These are phyloP conservation scores for Cladophialophora immunda DNA, from an alignment of 2,329 filamentous ascomycete genomes.

Conservation along the genomic window DNA sequence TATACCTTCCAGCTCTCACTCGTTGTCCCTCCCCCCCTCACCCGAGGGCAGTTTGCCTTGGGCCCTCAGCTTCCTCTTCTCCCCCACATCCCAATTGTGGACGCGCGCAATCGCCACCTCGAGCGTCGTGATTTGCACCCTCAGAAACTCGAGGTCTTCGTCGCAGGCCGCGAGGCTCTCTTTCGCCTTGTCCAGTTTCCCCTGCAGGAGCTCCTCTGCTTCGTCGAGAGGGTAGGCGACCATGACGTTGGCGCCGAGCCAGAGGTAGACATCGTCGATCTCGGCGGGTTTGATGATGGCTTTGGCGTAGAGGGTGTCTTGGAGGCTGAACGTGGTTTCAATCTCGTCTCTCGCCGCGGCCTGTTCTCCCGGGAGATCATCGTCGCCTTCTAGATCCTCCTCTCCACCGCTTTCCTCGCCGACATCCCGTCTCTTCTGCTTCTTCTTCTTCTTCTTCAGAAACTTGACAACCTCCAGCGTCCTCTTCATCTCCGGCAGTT, in stretches of 20 bases:
- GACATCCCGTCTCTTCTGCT: slow-evolving; percentile 74
- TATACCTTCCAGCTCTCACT: slow-evolving; percentile 18
- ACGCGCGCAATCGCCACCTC: slow-evolving; percentile 95
- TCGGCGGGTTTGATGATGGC: slow-evolving; percentile 79
- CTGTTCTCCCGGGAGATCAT: not conserved
- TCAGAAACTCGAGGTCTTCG: slow-evolving; percentile 93
- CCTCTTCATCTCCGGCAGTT: slow-evolving; percentile 97
- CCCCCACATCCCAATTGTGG: slow-evolving; percentile 99
- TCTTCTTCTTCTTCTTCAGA: slow-evolving; percentile 77
- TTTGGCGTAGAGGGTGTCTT: slow-evolving; percentile 93
- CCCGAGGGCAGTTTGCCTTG: slow-evolving; percentile 58
- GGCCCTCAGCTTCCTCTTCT: slow-evolving; percentile 85
- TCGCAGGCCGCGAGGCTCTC: slow-evolving; percentile 86
- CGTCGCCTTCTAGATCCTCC: slow-evolving; percentile 24
- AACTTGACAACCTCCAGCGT: slow-evolving; percentile 92
- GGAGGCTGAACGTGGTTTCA: slow-evolving; percentile 93
- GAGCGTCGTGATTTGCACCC: slow-evolving; percentile 97
- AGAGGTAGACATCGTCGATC: slow-evolving; percentile 86
- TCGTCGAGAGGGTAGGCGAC: slow-evolving; percentile 90
- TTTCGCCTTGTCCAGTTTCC: slow-evolving; percentile 82
- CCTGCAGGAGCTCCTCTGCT: slow-evolving; percentile 78
- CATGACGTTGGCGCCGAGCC: slow-evolving; percentile 99
- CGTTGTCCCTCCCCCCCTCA: slow-evolving; percentile 29
- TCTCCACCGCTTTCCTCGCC: slow-evolving; percentile 5
- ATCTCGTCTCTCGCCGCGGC: slow-evolving; percentile 49